phyloP scores from a whole-genome alignment of 2,329 filamentous ascomycete genomes.

The Diplodia seriata region DNA sequence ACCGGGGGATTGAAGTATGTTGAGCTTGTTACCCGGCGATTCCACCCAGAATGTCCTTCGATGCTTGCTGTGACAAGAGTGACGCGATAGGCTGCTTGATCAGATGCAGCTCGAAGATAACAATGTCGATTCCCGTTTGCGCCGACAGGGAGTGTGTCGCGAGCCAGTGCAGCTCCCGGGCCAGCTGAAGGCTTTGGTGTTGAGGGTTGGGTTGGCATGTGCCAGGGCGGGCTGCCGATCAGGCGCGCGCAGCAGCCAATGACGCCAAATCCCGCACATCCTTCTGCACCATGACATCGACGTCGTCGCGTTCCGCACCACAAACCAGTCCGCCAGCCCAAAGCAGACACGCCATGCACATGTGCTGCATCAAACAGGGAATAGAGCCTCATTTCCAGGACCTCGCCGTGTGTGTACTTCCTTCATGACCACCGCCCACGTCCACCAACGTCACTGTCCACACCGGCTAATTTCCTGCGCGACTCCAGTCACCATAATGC shows the following conservation, averaged over 20 bases:
- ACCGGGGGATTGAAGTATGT: neutral
- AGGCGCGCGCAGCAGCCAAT: constrained; percentile 1
- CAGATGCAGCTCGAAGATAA: neutral
- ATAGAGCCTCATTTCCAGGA: constrained; percentile 8
- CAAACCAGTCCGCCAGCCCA: neutral
- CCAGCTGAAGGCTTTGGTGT: constrained; percentile 10
- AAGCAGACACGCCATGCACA: constrained; percentile 10
- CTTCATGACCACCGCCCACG: constrained; percentile 1
- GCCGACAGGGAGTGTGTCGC: neutral
- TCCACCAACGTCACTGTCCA: constrained; percentile 1
- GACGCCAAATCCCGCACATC: neutral
- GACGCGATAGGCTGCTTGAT: neutral
- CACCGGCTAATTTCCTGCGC: neutral
- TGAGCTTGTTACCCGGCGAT: neutral
- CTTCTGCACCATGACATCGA: constrained; percentile 14
- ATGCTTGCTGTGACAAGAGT: neutral
- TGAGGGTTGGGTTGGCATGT: constrained; percentile 4
- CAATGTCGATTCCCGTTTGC: neutral
- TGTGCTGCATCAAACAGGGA: constrained; percentile 9
- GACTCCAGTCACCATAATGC: neutral
- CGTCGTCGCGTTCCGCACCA: neutral
- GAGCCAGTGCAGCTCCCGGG: neutral
- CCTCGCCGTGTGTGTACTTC: neutral
- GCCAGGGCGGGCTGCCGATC: neutral
- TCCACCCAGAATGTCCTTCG: neutral